Conservation (phyloP, 108 stramenopile genomes). For the Cyclotella atomus region DNA sequence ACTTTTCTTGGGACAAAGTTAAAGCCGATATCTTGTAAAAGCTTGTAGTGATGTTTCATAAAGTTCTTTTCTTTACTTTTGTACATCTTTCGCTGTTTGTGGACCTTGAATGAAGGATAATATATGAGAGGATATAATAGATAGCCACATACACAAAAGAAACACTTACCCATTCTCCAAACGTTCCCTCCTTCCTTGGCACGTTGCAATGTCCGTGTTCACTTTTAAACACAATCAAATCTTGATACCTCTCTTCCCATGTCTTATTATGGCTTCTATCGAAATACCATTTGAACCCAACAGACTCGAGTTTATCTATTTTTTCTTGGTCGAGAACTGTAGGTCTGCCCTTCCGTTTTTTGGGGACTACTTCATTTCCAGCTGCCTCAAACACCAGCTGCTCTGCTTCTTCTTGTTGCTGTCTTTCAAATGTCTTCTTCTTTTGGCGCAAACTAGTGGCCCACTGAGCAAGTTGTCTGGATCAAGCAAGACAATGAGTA, state of each 20-base stretch:
- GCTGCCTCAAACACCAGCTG: not conserved
- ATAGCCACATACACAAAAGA: not conserved
- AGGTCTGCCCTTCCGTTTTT: not conserved
- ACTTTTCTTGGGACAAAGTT: constrained; percentile 5
- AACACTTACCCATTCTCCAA: constrained; percentile 14
- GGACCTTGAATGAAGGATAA: not conserved
- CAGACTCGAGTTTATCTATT: not conserved
- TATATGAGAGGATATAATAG: not conserved
- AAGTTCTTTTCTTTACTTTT: constrained; percentile 7
- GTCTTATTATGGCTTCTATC: not conserved
- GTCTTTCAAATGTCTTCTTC: not conserved
- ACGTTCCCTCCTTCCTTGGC: constrained; percentile 6
- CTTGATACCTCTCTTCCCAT: constrained; percentile 16
- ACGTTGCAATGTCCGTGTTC: constrained; percentile 13
- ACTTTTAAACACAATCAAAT: constrained; percentile 1
- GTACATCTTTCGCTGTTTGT: constrained; percentile 1
- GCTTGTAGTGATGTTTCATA: constrained; percentile 4
- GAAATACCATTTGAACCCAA: constrained; percentile 11
- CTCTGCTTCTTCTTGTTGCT: not conserved
- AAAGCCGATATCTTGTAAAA: not conserved
- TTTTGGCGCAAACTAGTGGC: constrained; percentile 5
- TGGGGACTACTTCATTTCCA: not conserved
- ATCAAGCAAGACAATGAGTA: not conserved
- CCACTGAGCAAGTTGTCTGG: constrained; percentile 5
- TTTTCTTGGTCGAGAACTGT: not conserved